Base-by-base conservation (phyloP, 768 basidiomycete species). In the Wakefieldia striispora region DNA sequence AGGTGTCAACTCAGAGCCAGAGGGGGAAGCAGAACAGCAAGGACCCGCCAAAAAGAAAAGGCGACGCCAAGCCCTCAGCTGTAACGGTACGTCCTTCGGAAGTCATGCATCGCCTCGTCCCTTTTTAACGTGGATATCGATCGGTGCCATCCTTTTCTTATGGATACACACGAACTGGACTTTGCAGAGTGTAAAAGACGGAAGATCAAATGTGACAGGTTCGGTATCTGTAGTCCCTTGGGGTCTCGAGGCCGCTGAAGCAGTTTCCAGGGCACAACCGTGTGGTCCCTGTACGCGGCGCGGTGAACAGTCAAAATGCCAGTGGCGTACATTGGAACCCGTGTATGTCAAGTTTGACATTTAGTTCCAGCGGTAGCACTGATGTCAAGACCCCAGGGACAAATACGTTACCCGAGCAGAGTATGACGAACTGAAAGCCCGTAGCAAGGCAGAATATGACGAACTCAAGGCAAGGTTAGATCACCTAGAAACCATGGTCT, bases 171-270 rank as follows among this genome's bases (percentile, higher is more conserved):
- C 33, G 27, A 21, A 52, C 42, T 34, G 44, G 43, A 49, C 45
- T 45, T 36, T 47, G 41, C 62, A 90, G 90, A 91, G 67, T 91
- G 89, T 67, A 91, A 91, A 67, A 73, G 89, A 59, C 79, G 89
- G 37, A 91, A 92, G 75, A 91, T 91, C 68, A 88, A 86, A 64
- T 92, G 90, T 67, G 88, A 92, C 73, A 86, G 86, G 86, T 86
- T 64, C 61, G 74, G 56, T 41, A 31, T 52, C 47, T 54, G 45
- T 63, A 16, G 17, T 46, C 26, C 40, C 47, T 11, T 43, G 45
- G 8, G 29, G 12, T 55, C 44, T 41, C 13, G n/a, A 40, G 48
- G 40, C n/a, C 24, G 44, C 56, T 55, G 36, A 58, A 1, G 33
- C 53, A 72, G 50, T 55, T 59, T 53, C 33, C 59, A 88, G 90